These are phyloP conservation scores for Gracilariopsis chorda DNA, from an alignment of 23 red algal species.

Conservation along the genomic window DNA sequence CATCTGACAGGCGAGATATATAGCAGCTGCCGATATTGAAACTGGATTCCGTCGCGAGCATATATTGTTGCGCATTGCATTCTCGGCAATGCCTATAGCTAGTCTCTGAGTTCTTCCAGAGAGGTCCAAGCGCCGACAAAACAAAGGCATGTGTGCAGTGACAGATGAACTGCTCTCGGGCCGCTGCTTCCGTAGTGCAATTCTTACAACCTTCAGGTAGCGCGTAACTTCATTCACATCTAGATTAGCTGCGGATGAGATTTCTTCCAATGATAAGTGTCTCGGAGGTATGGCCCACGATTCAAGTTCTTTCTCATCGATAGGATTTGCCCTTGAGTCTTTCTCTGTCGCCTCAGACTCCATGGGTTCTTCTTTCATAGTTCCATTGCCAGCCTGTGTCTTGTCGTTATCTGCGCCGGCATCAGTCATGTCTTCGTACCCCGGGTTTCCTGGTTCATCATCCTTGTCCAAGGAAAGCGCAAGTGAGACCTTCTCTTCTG, in stretches of 20 bases:
- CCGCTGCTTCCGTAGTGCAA: constrained; percentile 43
- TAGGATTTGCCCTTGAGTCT: background rate
- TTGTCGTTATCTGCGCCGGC: background rate
- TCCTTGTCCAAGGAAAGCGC: background rate
- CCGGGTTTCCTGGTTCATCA: background rate
- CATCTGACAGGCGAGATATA: constrained; percentile 71
- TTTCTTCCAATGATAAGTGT: constrained; percentile 47
- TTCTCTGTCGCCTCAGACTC: background rate
- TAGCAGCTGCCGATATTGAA: constrained; percentile 71
- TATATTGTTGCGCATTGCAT: constrained; percentile 36
- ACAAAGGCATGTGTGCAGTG: constrained; percentile 57
- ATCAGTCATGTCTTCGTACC: background rate
- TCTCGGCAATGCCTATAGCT: constrained; percentile 57
- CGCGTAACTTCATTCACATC: constrained; percentile 47
- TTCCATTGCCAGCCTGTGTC: background rate
- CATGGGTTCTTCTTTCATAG: background rate
- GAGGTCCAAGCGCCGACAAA: constrained; percentile 50
- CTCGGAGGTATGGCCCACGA: constrained; percentile 32
- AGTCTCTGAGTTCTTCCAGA: constrained; percentile 28
- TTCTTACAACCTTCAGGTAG: constrained; percentile 40
- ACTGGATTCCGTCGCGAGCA: constrained; percentile 68
- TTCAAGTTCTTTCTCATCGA: background rate
- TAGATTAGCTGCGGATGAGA: constrained; percentile 53
- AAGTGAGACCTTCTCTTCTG: constrained; percentile 3
- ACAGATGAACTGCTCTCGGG: constrained; percentile 60